Percentiles rank a stretch among this genome's conserved stretches.
These are phyloP conservation scores for Myriosclerotinia curreyana DNA, from an alignment of 2,329 filamentous ascomycete species.

Conservation along the genomic window DNA sequence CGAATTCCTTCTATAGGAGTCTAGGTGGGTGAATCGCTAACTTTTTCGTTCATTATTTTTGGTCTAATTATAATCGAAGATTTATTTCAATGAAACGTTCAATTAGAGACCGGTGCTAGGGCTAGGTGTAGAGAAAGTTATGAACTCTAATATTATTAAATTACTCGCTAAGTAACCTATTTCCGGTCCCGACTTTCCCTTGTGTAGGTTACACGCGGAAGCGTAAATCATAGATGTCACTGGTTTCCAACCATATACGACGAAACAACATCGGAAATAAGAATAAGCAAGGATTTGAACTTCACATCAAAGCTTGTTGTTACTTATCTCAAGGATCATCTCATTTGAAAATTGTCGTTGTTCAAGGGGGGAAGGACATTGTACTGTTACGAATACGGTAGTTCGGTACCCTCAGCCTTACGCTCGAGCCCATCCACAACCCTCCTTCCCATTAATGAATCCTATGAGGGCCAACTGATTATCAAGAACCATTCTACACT, in stretches of 20 bases:
- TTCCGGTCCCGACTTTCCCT: not conserved
- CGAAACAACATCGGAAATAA: not conserved
- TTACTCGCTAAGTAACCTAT: not conserved
- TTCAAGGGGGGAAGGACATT: not conserved
- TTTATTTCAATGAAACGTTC: too few relatives aligned
- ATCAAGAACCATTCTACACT: not conserved
- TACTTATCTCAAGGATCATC: not conserved
- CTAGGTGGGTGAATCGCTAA: too few relatives aligned
- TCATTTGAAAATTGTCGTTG: not conserved
- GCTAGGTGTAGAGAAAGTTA: too few relatives aligned
- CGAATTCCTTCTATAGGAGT: too few relatives aligned
- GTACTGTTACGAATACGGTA: not conserved
- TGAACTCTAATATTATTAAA: not conserved
- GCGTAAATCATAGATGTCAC: too few relatives aligned
- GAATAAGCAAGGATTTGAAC: not conserved
- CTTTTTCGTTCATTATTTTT: too few relatives aligned
- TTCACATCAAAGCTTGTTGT: not conserved
- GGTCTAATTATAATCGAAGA: too few relatives aligned
- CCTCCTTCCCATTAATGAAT: not conserved
- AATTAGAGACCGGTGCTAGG: too few relatives aligned
- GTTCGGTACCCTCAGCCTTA: constrained; percentile 4
- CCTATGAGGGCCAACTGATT: not conserved
- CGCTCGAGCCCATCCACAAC: constrained; percentile 5
- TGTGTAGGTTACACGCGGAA: not conserved
- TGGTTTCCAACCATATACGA: not conserved